Percentiles rank a stretch among this genome's conserved stretches.
phyloP scores from a whole-genome alignment of 2,329 filamentous ascomycete species.

The Alternaria metachromatica region DNA sequence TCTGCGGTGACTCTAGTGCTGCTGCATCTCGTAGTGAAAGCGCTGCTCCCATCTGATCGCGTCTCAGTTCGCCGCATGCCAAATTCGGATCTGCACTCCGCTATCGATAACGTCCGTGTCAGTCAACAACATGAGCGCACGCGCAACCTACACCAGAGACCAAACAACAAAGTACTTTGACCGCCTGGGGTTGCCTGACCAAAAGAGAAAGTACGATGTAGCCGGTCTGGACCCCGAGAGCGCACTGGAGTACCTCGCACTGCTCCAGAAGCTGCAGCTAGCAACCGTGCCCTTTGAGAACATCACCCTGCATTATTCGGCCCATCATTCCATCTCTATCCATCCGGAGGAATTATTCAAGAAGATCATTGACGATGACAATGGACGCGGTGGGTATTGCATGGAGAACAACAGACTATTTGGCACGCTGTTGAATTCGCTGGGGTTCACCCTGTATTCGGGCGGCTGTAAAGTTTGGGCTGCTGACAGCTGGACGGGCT shows the following conservation, averaged over 20 bases:
- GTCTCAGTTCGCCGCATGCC: background rate
- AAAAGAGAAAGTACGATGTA: conserved; percentile 34
- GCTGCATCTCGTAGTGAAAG: too few relatives aligned
- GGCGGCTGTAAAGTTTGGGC: conserved; percentile 51
- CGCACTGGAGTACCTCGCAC: conserved; percentile 36
- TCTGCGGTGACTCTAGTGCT: background rate
- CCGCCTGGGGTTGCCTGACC: conserved; percentile 39
- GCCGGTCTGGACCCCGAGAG: conserved; percentile 25
- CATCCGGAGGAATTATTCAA: conserved; percentile 59
- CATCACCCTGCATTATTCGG: conserved; percentile 58
- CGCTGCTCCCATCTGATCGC: background rate
- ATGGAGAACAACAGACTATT: conserved; percentile 67
- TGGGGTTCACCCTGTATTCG: conserved; percentile 57
- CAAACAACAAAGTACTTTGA: conserved; percentile 46
- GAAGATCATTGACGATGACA: conserved; percentile 60
- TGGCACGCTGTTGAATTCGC: conserved; percentile 56
- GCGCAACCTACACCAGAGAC: conserved; percentile 28
- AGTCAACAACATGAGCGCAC: conserved; percentile 10
- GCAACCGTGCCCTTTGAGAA: conserved; percentile 64
- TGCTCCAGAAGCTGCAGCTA: conserved; percentile 52
- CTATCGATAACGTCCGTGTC: conserved; percentile 4
- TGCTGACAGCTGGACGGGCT: conserved; percentile 35
- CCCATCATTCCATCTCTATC: conserved; percentile 53
- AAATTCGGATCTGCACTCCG: conserved; percentile 13
- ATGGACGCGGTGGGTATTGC: conserved; percentile 64